phyloP scores from a whole-genome alignment of 768 basidiomycete genomes.

The Mycena haematopus region DNA sequence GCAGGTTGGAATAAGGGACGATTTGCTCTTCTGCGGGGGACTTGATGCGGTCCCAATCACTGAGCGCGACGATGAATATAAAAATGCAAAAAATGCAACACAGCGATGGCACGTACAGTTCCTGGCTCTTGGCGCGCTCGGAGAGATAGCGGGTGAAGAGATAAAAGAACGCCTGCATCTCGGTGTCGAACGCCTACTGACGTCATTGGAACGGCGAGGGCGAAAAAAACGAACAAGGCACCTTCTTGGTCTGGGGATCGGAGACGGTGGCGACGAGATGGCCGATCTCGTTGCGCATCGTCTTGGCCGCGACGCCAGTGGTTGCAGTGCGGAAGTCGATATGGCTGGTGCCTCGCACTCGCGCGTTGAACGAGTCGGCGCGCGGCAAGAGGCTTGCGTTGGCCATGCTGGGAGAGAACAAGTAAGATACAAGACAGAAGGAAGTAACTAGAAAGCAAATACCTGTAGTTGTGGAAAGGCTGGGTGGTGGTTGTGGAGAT shows the following conservation, averaged over 20 bases:
- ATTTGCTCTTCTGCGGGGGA: conserved; percentile 88
- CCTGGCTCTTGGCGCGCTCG: conserved; percentile 84
- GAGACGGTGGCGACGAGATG: conserved; percentile 87
- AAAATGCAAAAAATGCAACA: conserved; percentile 1
- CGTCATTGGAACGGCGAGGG: conserved; percentile 28
- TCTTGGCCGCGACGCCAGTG: conserved; percentile 90
- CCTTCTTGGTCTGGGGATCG: conserved; percentile 84
- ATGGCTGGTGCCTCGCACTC: conserved; percentile 78
- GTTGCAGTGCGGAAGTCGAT: conserved; percentile 99
- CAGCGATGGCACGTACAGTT: conserved; percentile 67
- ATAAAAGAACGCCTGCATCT: conserved; percentile 96
- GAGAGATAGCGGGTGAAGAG: conserved; percentile 94
- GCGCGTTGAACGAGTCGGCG: conserved; percentile 71
- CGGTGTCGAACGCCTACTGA: conserved; percentile 83
- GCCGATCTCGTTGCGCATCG: conserved; percentile 98
- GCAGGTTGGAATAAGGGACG: conserved; percentile 79
- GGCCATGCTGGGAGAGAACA: conserved; percentile 48
- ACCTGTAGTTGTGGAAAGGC: conserved; percentile 61
- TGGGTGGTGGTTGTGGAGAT: conserved; percentile 71
- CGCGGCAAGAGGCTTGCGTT: conserved; percentile 59
- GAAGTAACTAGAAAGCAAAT: conserved; percentile 13
- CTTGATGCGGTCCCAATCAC: conserved; percentile 90
- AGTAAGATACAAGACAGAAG: conserved; percentile 26
- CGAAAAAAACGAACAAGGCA: conserved; percentile 38
- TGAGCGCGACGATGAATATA: conserved; percentile 37